Percentiles rank a stretch among this genome's conserved stretches.
phyloP scores from a whole-genome alignment of 2,329 filamentous ascomycete genomes.

The Pseudogymnoascus sp. region DNA sequence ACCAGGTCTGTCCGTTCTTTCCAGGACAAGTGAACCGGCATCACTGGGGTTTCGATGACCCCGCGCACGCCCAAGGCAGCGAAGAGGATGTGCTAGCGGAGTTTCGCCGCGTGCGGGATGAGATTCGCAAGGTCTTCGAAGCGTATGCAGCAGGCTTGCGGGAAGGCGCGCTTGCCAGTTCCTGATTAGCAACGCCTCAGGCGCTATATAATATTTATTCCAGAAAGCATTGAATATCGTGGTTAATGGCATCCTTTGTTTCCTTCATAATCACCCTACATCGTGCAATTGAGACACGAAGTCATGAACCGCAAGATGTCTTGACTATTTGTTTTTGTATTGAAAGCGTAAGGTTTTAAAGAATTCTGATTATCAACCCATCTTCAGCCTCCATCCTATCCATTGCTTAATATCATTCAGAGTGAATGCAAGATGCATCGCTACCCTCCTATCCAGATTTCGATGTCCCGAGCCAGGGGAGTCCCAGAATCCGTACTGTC shows the following conservation, averaged over 20 bases:
- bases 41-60: slow-evolving; percentile 15
- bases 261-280: neutral
- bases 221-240: neutral
- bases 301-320: neutral
- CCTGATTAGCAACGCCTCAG: neutral
- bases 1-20: slow-evolving; percentile 12
- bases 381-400: neutral
- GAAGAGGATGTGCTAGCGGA: slow-evolving; percentile 14
- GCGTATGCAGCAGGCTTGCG: slow-evolving; percentile 13
- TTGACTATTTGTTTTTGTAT: neutral
- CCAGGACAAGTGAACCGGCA: slow-evolving; percentile 11
- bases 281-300: neutral
- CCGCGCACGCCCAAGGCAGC: slow-evolving; percentile 9
- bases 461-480: too few species aligned
- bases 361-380: neutral
- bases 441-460: too few species aligned
- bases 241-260: neutral
- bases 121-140: slow-evolving; percentile 12
- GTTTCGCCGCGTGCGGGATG: slow-evolving; percentile 12
- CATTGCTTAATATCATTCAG: neutral
- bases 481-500: too few species aligned
- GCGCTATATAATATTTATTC: neutral
- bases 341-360: neutral
- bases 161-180: neutral
- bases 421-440: neutral